Conservation (phyloP, 495 filamentous ascomycete species). For the Penicillium dipodomyicola region DNA sequence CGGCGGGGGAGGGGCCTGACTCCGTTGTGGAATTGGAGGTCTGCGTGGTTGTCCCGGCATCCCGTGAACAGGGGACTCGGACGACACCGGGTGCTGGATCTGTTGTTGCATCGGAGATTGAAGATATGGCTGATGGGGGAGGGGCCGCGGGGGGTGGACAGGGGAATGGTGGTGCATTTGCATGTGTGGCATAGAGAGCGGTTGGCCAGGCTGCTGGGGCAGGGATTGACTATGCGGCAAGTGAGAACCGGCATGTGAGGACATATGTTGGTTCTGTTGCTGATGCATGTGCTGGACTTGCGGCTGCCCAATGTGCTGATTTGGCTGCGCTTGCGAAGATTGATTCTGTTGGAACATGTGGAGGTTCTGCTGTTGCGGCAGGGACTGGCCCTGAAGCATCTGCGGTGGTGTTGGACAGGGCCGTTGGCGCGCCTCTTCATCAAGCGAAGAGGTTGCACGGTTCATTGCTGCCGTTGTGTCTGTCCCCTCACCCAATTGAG, state of each 20-base stretch:
- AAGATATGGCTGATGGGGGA: slow-evolving; percentile 22
- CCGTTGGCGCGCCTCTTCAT: slow-evolving; percentile 38
- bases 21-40: slow-evolving; percentile 14
- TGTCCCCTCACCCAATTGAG: slow-evolving; percentile 13
- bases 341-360: slow-evolving; percentile 15
- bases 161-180: slow-evolving; percentile 30
- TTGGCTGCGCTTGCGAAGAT: slow-evolving; percentile 11
- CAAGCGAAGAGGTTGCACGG: slow-evolving; percentile 21
- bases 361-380: slow-evolving; percentile 6
- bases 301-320: slow-evolving; percentile 13
- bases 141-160: slow-evolving; percentile 16
- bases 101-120: slow-evolving; percentile 26
- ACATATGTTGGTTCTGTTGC: slow-evolving; percentile 21
- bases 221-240: slow-evolving; percentile 13
- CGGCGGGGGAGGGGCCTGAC: slow-evolving; percentile 21
- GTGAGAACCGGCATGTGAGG: slow-evolving; percentile 14
- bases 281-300: slow-evolving; percentile 18
- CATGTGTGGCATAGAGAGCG: slow-evolving; percentile 26
- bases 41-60: slow-evolving; percentile 10
- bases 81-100: slow-evolving; percentile 20
- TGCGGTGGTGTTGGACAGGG: slow-evolving; percentile 33
- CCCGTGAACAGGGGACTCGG: slow-evolving; percentile 14
- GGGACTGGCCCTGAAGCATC: slow-evolving; percentile 15
- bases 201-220: slow-evolving; percentile 20
- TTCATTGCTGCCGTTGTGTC: slow-evolving; percentile 29